Evolutionary conservation across 2,329 filamentous ascomycete species (phyloP), one percentile per base, ranked within the genome.

Genomic region (Colletotrichum chlorophyti): DNA sequence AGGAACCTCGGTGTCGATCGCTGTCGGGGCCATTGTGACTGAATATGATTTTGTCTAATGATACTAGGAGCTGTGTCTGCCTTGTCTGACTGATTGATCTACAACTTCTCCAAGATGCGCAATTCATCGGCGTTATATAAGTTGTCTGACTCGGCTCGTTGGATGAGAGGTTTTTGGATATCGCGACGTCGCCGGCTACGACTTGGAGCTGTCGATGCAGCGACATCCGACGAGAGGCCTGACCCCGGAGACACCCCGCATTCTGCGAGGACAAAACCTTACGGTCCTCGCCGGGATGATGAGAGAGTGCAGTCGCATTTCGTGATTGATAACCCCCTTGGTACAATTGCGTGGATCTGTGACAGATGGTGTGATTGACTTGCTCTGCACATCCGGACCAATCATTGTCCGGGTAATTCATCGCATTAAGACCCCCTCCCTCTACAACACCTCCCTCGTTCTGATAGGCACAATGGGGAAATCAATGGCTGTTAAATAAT

Each of bases 11-110:
- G 46, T 23, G 11, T 61, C 61, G 41, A 63, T 50, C 14, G 61
- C 61, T 14, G 61, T 51, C 5, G 61, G 61, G 14, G 61, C 61
- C 61, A 63, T 63, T 4, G 5, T 34, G 42, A 34, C 23, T 10
- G 11, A 8, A 9, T n/a, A n/a, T 24, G 23, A 38, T 46, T 12
- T 5, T 14, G 14, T 11, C 17, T 24, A 14, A 10, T 11, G 5
- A 7, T 17, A n/a, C n/a, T n/a, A n/a, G n/a, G n/a, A n/a, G n/a
- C n/a, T n/a, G n/a, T n/a, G n/a, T n/a, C n/a, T n/a, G n/a, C n/a
- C n/a, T 14, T 15, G 32, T 3, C 6, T n/a, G 9, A 6, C 5
- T 46, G 43, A 4, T 34, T 51, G n/a, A 17, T 19, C 15, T 27
- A 5, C n/a, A 9, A 19, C 1, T 26, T 11, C 11, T 5, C 2